phyloP scores from a whole-genome alignment of 2,329 filamentous ascomycete species.

The Stromatinia cepivora region DNA sequence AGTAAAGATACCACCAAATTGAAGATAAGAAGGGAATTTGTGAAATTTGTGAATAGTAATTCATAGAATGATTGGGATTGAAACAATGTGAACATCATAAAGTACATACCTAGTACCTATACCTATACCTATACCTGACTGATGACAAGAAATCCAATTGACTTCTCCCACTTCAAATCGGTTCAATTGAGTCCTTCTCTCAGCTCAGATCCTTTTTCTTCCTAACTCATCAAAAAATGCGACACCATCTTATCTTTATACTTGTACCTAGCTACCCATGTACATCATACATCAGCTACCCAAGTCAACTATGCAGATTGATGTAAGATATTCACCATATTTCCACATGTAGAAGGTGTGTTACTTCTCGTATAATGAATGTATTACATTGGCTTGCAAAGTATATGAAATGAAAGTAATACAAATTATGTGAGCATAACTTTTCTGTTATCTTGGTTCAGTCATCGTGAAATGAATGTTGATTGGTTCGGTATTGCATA shows the following conservation, averaged over 20 bases:
- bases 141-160: background rate
- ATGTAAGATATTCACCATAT: no score
- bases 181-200: background rate
- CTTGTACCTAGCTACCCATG: background rate
- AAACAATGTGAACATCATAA: background rate
- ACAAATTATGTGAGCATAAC: background rate
- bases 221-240: background rate
- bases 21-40: background rate
- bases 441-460: background rate
- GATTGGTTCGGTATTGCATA: background rate
- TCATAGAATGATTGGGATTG: background rate
- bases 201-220: no score
- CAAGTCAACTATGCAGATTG: background rate
- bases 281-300: background rate
- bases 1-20: background rate
- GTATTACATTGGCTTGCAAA: background rate
- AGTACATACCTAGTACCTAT: background rate
- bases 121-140: no score
- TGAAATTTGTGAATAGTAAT: background rate
- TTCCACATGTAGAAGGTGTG: constrained; percentile 10
- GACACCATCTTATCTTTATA: background rate
- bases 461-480: background rate
- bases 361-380: no score
- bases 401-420: background rate
- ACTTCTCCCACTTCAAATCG: background rate